phyloP scores from a whole-genome alignment of 164 flowering plant genomes.

The Pachysandra terminalis region DNA sequence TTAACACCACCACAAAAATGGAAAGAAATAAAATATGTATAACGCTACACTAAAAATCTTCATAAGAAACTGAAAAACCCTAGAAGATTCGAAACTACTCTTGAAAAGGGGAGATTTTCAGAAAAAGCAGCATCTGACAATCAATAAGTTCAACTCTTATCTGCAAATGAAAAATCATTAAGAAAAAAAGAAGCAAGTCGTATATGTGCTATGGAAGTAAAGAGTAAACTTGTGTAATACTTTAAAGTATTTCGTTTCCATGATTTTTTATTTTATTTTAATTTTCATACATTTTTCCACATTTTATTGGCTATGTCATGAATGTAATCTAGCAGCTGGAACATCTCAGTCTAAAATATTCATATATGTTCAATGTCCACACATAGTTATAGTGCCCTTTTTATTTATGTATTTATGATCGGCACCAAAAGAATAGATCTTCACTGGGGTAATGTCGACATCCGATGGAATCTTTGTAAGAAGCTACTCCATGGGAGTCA shows the following conservation, averaged over 20 bases:
- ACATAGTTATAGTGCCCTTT: background rate
- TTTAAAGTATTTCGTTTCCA: background rate
- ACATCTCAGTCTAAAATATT: background rate
- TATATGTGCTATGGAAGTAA: no score
- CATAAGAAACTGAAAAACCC: no score
- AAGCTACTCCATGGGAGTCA: conserved; percentile 74
- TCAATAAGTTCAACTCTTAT: no score
- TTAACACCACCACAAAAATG: no score
- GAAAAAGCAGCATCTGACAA: no score
- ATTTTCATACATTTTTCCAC: no score
- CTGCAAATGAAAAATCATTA: no score
- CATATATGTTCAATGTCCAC: background rate
- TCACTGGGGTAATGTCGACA: conserved; percentile 22
- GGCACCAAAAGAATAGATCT: conserved; percentile 33
- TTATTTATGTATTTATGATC: background rate
- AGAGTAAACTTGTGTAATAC: background rate
- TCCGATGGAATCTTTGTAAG: conserved; percentile 75
- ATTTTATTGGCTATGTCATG: background rate
- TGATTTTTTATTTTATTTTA: background rate
- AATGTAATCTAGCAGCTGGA: background rate
- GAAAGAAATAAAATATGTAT: no score
- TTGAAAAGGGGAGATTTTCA: no score
- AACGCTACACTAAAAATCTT: no score
- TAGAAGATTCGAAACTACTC: no score
- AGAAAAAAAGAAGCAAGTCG: no score